Percentiles rank a stretch among this genome's conserved stretches.
Evolutionary conservation across 2,329 filamentous ascomycete genomes (phyloP).

Genomic region (Colletotrichum sp.): DNA sequence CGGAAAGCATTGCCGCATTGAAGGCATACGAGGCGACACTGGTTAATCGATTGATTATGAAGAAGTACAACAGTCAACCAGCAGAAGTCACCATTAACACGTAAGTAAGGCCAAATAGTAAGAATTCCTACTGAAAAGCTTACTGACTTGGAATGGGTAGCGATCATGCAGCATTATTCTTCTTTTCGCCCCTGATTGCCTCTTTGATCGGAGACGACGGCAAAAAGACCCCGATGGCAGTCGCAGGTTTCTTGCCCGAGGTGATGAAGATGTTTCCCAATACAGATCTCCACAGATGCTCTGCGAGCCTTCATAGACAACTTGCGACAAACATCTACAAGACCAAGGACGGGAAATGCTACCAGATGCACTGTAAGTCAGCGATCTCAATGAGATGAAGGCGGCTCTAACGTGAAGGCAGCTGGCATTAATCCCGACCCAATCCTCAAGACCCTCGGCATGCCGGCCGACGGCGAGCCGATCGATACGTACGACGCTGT

Average conservation of each 20-base stretch:
- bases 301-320: constrained; percentile 1
- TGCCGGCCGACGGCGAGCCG: constrained; percentile 17
- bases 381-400: not conserved
- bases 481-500: constrained; percentile 28
- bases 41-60: constrained; percentile 45
- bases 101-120: constrained; percentile 23
- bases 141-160: not conserved
- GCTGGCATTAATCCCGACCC: constrained; percentile 23
- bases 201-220: constrained; percentile 7
- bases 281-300: constrained; percentile 1
- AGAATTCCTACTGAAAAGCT: no score
- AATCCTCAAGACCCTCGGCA: constrained; percentile 20
- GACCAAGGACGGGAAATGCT: constrained; percentile 27
- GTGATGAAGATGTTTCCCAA: constrained; percentile 16
- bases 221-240: constrained; percentile 9
- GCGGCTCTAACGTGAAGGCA: not conserved
- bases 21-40: constrained; percentile 54
- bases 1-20: constrained; percentile 55
- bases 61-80: constrained; percentile 48
- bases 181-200: constrained; percentile 7
- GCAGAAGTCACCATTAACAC: constrained; percentile 51
- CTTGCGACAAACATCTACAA: constrained; percentile 29
- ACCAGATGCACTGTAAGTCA: constrained; percentile 25
- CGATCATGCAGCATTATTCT: constrained; percentile 18
- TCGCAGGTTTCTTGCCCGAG: constrained; percentile 3